Percentiles rank a stretch among this genome's conserved stretches.
Conservation (phyloP, 2,329 filamentous ascomycete genomes). For the Nemania sp. region DNA sequence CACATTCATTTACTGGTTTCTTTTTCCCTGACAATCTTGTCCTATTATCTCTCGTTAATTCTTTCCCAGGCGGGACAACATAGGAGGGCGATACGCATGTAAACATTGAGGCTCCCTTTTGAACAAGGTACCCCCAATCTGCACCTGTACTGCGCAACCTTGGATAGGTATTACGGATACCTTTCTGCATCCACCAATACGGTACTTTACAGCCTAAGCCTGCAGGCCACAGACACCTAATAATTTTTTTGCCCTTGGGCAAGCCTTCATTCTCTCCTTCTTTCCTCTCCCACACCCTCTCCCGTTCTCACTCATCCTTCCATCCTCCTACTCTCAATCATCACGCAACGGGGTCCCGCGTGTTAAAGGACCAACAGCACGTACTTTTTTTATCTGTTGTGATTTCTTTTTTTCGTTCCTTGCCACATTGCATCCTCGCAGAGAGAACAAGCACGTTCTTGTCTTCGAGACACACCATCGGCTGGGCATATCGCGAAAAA, state of each 20-base stretch:
- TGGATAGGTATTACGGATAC: constrained; percentile 19
- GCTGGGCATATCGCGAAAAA: constrained; percentile 47
- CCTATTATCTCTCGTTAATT: constrained; percentile 2
- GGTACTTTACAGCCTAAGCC: constrained; percentile 28
- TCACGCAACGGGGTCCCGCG: constrained; percentile 38
- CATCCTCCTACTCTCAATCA: constrained; percentile 33
- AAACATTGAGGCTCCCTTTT: constrained; percentile 24
- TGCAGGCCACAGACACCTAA: constrained; percentile 42
- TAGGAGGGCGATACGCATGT: not conserved
- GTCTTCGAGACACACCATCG: constrained; percentile 46
- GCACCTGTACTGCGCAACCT: constrained; percentile 16
- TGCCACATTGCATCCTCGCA: constrained; percentile 45
- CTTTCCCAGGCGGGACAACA: not conserved
- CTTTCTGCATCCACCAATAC: constrained; percentile 37
- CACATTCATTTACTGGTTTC: not conserved
- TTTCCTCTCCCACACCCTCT: constrained; percentile 31
- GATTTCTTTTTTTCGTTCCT: constrained; percentile 41
- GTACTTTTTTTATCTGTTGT: constrained; percentile 39
- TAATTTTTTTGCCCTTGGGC: constrained; percentile 41
- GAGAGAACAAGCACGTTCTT: constrained; percentile 49
- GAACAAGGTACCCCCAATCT: constrained; percentile 18
- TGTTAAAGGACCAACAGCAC: constrained; percentile 37
- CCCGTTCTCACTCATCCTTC: constrained; percentile 29
- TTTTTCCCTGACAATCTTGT: not conserved
- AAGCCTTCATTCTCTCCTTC: constrained; percentile 30